These are phyloP conservation scores for Mucor saturninus DNA, from an alignment of 371 early-diverging fungal genomes.

Conservation along the genomic window DNA sequence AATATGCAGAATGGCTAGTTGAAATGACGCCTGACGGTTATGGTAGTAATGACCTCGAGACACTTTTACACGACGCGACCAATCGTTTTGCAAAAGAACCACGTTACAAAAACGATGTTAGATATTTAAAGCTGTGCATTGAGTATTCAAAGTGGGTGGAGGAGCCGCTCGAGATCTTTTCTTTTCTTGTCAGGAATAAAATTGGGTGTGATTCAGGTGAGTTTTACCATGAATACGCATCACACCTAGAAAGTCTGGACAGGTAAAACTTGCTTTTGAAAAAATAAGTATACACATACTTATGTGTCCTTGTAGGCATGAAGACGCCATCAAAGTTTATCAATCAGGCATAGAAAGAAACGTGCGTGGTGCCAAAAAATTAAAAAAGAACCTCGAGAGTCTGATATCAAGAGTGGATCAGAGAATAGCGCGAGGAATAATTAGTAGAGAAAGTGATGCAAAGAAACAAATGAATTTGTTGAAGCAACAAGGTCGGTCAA, in stretches of 20 bases:
- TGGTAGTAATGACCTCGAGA: slow-evolving; percentile 56
- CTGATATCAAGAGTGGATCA: slow-evolving; percentile 10
- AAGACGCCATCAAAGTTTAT: slow-evolving; percentile 58
- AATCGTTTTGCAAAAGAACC: slow-evolving; percentile 61
- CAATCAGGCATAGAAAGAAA: slow-evolving; percentile 55
- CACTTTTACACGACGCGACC: slow-evolving; percentile 65
- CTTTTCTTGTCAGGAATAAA: slow-evolving; percentile 66
- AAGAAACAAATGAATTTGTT: slow-evolving; percentile 15
- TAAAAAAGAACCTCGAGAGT: slow-evolving; percentile 28
- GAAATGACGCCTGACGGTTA: slow-evolving; percentile 72
- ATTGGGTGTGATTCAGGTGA: slow-evolving; percentile 73
- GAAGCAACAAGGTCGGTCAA: slow-evolving; percentile 16
- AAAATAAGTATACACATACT: background rate
- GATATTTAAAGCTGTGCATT: slow-evolving; percentile 79
- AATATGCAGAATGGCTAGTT: slow-evolving; percentile 78
- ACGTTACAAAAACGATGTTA: slow-evolving; percentile 76
- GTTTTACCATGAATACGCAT: slow-evolving; percentile 83
- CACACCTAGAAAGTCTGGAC: slow-evolving; percentile 54
- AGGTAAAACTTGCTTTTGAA: slow-evolving; percentile 38
- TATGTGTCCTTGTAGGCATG: slow-evolving; percentile 42
- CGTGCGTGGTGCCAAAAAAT: slow-evolving; percentile 57
- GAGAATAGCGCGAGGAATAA: slow-evolving; percentile 1
- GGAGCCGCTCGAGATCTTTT: slow-evolving; percentile 70
- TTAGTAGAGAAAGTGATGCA: slow-evolving; percentile 16
- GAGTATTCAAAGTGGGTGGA: slow-evolving; percentile 62